Percentiles rank a stretch among this genome's conserved stretches.
Conservation (phyloP, 345 rosid species). For the Melaleuca alternifolia region DNA sequence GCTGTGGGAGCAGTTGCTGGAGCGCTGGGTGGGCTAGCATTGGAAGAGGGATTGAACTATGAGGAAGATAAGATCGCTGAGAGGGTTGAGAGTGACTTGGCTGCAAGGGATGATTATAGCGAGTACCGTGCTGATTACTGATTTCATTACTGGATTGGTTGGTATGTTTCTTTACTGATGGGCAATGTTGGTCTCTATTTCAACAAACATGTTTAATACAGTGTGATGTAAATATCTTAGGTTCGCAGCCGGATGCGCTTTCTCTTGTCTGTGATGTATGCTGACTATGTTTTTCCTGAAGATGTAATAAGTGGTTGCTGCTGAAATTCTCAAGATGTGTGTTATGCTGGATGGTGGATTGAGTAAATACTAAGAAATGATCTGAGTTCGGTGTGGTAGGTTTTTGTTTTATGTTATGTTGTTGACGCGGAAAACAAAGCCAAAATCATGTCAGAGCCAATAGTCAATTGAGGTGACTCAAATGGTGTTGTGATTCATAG, state of each 20-base stretch:
- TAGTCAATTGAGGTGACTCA: not conserved
- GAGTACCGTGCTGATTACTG: not conserved
- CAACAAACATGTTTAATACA: not conserved
- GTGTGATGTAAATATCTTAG: not conserved
- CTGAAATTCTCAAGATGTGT: not conserved
- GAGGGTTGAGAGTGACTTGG: constrained; percentile 48
- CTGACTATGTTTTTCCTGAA: not conserved
- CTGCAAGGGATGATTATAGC: not conserved
- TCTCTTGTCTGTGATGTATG: not conserved
- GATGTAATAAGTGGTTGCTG: not conserved
- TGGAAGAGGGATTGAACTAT: constrained; percentile 59
- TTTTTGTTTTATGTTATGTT: not conserved
- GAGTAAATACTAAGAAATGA: not conserved
- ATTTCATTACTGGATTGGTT: not conserved
- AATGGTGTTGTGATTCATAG: not conserved
- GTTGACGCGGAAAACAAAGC: not conserved
- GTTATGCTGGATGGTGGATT: not conserved
- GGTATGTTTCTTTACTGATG: not conserved
- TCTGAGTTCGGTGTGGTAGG: not conserved
- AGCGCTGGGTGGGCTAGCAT: constrained; percentile 57
- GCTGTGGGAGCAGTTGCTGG: constrained; percentile 88
- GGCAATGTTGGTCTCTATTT: not conserved
- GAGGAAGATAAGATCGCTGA: constrained; percentile 57
- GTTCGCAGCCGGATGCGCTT: not conserved
- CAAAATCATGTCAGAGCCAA: not conserved